Conservation (phyloP, 2,329 filamentous ascomycete genomes). For the Thelonectria rubi region DNA sequence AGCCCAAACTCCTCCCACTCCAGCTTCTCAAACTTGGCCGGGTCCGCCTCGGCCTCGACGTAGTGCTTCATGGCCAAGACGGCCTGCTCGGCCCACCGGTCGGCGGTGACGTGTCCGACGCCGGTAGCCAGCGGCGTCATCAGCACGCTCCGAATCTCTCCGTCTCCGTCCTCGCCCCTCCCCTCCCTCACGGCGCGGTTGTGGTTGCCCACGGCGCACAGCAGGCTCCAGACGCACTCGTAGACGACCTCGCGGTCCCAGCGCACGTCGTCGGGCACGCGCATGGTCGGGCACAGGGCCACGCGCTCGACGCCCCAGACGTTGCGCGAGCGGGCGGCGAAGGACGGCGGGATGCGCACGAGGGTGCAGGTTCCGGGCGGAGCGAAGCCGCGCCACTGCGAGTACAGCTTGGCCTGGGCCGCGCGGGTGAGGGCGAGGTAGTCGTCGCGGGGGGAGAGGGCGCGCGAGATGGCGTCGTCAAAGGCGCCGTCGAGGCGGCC, state of each 20-base stretch:
- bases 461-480: conserved; percentile 51
- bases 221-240: conserved; percentile 61
- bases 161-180: conserved; percentile 15
- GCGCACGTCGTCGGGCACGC: conserved; percentile 50
- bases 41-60: conserved; percentile 54
- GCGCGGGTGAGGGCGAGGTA: conserved; percentile 57
- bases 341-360: conserved; percentile 52
- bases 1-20: conserved; percentile 47
- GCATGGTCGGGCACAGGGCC: conserved; percentile 63
- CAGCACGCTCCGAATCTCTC: conserved; percentile 52
- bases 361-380: conserved; percentile 60
- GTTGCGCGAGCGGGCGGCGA: conserved; percentile 46
- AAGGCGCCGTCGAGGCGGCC: conserved; percentile 63
- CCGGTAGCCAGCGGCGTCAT: conserved; percentile 63
- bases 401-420: conserved; percentile 58
- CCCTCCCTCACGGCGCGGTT: conserved; percentile 46
- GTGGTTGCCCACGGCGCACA: conserved; percentile 58
- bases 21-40: conserved; percentile 38
- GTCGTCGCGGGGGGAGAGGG: conserved; percentile 45
- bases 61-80: conserved; percentile 62
- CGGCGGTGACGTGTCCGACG: conserved; percentile 52
- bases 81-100: conserved; percentile 59
- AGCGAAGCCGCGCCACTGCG: conserved; percentile 57
- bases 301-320: conserved; percentile 54
- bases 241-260: conserved; percentile 65